Percentiles rank a stretch among this genome's conserved stretches.
Conservation (phyloP, 805 yeast species). For the Wickerhamiella dianesei region DNA sequence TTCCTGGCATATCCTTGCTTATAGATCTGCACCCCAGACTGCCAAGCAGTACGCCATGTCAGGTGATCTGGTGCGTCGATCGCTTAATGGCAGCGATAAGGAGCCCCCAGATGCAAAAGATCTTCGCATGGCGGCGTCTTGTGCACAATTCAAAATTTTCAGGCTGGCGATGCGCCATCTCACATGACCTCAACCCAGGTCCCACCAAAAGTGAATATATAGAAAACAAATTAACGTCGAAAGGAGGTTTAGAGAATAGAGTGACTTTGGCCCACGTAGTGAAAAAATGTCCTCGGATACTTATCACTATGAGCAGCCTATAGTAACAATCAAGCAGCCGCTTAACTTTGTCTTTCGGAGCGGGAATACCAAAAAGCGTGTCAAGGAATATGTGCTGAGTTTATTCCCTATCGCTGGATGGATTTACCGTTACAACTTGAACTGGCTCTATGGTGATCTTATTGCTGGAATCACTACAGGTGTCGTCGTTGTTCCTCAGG, state of each 20-base stretch:
- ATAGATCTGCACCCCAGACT: neutral
- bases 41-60: neutral
- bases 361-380: conserved; percentile 5
- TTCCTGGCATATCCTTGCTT: no score
- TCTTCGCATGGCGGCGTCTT: no score
- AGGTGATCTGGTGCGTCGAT: neutral
- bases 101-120: no score
- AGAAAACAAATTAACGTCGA: neutral
- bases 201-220: neutral
- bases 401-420: conserved; percentile 72
- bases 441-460: conserved; percentile 71
- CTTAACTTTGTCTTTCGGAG: conserved; percentile 11
- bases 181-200: neutral
- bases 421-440: conserved; percentile 68
- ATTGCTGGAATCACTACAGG: conserved; percentile 93
- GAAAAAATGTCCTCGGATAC: neutral
- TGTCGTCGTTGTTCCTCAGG: conserved; percentile 82
- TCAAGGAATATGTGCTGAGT: conserved; percentile 39
- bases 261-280: no score
- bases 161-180: neutral
- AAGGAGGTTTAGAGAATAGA: no score
- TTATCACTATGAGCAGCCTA: conserved; percentile 4
- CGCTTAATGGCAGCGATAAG: neutral
- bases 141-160: no score
- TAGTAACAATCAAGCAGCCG: conserved; percentile 10